These are phyloP conservation scores for Naganishia sp. DNA, from an alignment of 1,284 basidiomycete species.

Conservation along the genomic window DNA sequence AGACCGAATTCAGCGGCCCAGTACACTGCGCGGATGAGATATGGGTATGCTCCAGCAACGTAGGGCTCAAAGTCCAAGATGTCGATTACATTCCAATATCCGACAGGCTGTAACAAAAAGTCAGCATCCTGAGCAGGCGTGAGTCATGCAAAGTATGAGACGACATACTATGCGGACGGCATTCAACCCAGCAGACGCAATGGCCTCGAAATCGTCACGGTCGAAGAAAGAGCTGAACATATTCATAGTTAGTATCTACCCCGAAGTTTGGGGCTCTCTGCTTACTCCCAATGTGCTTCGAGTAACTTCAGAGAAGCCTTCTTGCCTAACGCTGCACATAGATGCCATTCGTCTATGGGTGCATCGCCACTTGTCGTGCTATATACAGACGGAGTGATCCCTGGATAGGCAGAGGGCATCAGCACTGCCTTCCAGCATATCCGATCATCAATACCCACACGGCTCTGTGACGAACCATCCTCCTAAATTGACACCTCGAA, in stretches of 20 bases:
- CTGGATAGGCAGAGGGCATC: background rate
- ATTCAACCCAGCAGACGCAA: slow-evolving; percentile 41
- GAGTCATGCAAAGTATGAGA: background rate
- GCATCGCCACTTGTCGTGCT: background rate
- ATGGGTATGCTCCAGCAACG: slow-evolving; percentile 41
- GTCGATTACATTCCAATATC: slow-evolving; percentile 43
- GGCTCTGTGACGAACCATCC: slow-evolving; percentile 46
- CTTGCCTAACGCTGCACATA: slow-evolving; percentile 39
- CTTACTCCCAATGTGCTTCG: slow-evolving; percentile 41
- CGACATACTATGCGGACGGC: slow-evolving; percentile 37
- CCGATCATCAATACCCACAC: slow-evolving; percentile 31
- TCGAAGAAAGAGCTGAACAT: slow-evolving; percentile 44
- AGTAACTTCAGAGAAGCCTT: slow-evolving; percentile 26
- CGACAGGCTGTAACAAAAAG: slow-evolving; percentile 31
- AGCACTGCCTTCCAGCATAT: background rate
- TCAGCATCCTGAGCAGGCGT: too few relatives aligned
- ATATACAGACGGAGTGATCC: slow-evolving; percentile 45
- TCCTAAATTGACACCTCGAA: slow-evolving; percentile 49
- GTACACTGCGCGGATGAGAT: slow-evolving; percentile 42
- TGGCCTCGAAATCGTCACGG: slow-evolving; percentile 40
- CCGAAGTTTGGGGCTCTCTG: background rate
- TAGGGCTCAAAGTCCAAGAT: slow-evolving; percentile 41
- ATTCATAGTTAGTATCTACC: background rate
- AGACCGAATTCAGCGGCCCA: slow-evolving; percentile 46
- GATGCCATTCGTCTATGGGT: slow-evolving; percentile 40